Percentiles rank a stretch among this genome's conserved stretches.
These are phyloP conservation scores for Penicillium parvum DNA, from an alignment of 495 filamentous ascomycete genomes.

Conservation along the genomic window DNA sequence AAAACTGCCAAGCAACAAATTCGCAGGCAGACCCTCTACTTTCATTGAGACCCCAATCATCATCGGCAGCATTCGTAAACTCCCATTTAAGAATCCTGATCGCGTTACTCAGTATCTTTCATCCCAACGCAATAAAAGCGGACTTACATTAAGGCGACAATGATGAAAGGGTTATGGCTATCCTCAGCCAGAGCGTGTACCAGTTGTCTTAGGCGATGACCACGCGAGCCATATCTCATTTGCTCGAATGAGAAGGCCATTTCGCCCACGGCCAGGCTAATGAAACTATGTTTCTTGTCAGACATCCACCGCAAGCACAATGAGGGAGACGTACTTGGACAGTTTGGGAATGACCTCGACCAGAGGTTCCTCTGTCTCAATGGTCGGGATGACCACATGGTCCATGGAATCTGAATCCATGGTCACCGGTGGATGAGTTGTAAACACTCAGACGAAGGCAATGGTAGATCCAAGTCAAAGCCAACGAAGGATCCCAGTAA, in stretches of 20 bases:
- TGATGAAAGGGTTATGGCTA: constrained; percentile 67
- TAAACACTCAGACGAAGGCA: too few relatives aligned
- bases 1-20: constrained; percentile 85
- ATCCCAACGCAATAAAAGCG: too few relatives aligned
- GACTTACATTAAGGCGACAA: constrained; percentile 77
- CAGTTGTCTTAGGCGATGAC: constrained; percentile 59
- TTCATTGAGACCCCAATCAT: constrained; percentile 68
- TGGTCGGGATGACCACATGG: constrained; percentile 51
- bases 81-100: constrained; percentile 82
- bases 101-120: too few relatives aligned
- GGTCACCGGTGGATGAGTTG: not conserved
- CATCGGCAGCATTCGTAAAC: constrained; percentile 53
- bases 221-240: constrained; percentile 61
- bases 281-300: constrained; percentile 8
- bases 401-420: constrained; percentile 17
- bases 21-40: constrained; percentile 83
- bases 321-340: constrained; percentile 47
- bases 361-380: constrained; percentile 60
- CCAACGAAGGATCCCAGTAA: too few relatives aligned
- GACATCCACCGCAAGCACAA: too few relatives aligned
- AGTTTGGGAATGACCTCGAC: constrained; percentile 64
- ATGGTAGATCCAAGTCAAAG: constrained; percentile 4
- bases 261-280: constrained; percentile 58
- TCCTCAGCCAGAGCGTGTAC: constrained; percentile 60
- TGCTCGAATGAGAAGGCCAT: constrained; percentile 75